Base-by-base conservation (phyloP, 768 basidiomycete genomes). In the Hericium rajendrae region DNA sequence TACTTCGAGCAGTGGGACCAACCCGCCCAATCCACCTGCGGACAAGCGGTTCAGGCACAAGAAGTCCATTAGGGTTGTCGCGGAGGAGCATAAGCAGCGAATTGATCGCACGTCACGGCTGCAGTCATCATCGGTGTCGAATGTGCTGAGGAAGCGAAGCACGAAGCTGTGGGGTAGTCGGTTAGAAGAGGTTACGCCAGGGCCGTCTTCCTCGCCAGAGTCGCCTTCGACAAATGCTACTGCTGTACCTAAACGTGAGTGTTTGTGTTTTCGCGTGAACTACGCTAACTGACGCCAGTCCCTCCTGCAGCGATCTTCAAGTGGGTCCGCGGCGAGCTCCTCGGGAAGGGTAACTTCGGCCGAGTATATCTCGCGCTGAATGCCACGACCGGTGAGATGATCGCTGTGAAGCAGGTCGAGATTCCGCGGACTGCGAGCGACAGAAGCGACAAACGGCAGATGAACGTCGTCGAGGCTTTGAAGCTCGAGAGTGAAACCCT, bases 401-500 rank as follows among this genome's bases (percentile, higher is more conserved):
- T 98, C 65, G 97, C 97, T 16, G 97, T 99, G 62, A 99, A 99
- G 72, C 97, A 98, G 72, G 97, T 99, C 50, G 97, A 98, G 69
- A 81, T 94, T 57, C 95, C 97, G 1, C 83, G 84, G 53, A 94
- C 93, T 8, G 83, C 85, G 16, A 92, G 89, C 65, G 97, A 99
- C 72, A 90, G 88, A 70, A 88, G 83, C 61, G 94, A 98, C 70
- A 78, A 81, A 16, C 81, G 94, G 37, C 94, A 95, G 64, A 75
- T 81, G 55, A 82, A 82, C 28, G 85, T 94, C 60, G 90, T 99
- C 58, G 88, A 94, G 64, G 94, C 94, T 1, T 73, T 98, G 60
- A 93, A 95, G 70, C 78, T 90, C 65, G 97, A 98, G 76, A 97
- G 93, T 67, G 94, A 97, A 73, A 92, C 94, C 3, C 76, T 98